Evolutionary conservation across 371 early-diverging fungal genomes (phyloP), one percentile per base, ranked within the genome.

Genomic region (Gilbertella persicaria): DNA sequence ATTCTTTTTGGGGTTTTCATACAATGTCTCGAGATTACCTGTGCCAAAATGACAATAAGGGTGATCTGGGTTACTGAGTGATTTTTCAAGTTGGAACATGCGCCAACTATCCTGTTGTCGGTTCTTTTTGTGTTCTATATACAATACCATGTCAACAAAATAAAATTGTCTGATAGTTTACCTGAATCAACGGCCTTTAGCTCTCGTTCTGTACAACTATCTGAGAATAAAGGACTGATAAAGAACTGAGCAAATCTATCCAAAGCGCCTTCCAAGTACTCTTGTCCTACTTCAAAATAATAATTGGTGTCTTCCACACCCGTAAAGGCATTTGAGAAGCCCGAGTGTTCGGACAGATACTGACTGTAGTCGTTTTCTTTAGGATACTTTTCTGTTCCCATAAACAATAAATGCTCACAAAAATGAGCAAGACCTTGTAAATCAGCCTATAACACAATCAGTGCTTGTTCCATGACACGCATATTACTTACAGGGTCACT

Each of bases 371-470:
- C 96, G 64, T 96, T 97, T 64, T 97, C 98, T 43, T 79, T 73
- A n/a, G 96, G 98, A 67, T 95, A 97, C 73, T 93, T 90, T 56
- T 84, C 72, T 5, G 81, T 84, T 36, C 85, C 85, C 95, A 97
- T 90, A 69, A 97, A 96, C 36, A 96, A 77, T 66, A 99, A 68
- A 70, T 99, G 99, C 69, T 99, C 99, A 67, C 93, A 91, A 67
- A 99, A 99, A 74, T 99, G 99, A 12, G 99, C 98, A 54, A 99
- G 72, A 0, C 99, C 99, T 61, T 88, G 91, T 35, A 89, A 73
- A 45, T 84, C 82, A 42, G 76, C 66, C 75, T 77, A 67, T 21
- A 47, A 39, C 16, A 46, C 19, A 46, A 14, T 21, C 4, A 41
- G 14, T 17, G 4, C 5, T 24, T 44, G 1, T 41, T 36, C n/a